Base-by-base conservation (phyloP, 176 grass and related monocot genomes). In the Eragrostis curvula region DNA sequence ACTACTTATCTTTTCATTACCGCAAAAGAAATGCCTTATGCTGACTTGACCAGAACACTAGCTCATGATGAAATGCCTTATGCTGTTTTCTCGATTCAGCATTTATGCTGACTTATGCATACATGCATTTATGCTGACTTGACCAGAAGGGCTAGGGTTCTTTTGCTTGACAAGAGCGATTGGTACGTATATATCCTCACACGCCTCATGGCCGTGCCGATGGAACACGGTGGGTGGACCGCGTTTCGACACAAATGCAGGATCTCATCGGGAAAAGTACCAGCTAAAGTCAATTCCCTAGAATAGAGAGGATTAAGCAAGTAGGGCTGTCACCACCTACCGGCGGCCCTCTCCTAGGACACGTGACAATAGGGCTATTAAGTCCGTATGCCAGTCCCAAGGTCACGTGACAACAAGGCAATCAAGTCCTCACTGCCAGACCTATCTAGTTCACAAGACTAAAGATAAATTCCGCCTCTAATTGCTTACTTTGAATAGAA, bases 201-300 rank as follows among this genome's bases (percentile, higher is more conserved):
- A 16, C 0, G 15, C 23, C 48, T 25, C 41, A 9, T 44, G 66
- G 36, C 63, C 44, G 44, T 5, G 59, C 16, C 7, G 53, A 41
- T 51, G 12, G 47, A 66, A 25, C 75, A 47, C 9, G 45, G 51
- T 81, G 79, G 25, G 23, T 12, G 10, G 14, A 21, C 59, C 21
- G 20, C 21, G 40, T 62, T 44, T 70, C 70, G 70, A 73, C 84
- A 86, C 76, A 36, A 17, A 48, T 73, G 71, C 5, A 49, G 6
- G 16, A 2, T 78, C 59, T 36, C 13, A 1, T n/a, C 39, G 70
- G 36, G 47, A 32, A 49, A 9, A 23, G 7, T 0, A 7, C 58
- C n/a, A 70, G 50, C 15, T 45, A n/a, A n/a, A n/a, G n/a, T n/a
- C n/a, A n/a, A n/a, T n/a, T n/a, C n/a, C n/a, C n/a, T n/a, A n/a